Conservation (phyloP, 352 stramenopile genomes). For the Globisporangium splendens region DNA sequence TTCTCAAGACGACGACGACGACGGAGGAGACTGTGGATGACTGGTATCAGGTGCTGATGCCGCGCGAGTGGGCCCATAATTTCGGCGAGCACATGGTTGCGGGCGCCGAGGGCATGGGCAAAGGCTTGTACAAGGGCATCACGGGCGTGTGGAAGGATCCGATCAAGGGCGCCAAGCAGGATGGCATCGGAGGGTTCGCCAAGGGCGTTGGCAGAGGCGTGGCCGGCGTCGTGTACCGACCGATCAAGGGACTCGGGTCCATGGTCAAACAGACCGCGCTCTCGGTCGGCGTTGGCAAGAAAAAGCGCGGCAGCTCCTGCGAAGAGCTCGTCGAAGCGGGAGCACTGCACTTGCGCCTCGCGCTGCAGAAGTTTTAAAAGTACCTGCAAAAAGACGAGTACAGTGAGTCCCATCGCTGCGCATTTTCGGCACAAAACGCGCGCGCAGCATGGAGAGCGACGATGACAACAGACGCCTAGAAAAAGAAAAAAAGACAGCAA, state of each 20-base stretch:
- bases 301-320: slow-evolving; percentile 29
- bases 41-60: slow-evolving; percentile 60
- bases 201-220: slow-evolving; percentile 72
- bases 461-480: too few relatives aligned
- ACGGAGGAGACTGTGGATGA: slow-evolving; percentile 25
- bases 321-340: slow-evolving; percentile 62
- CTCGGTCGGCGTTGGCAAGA: slow-evolving; percentile 55
- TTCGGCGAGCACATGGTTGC: slow-evolving; percentile 83
- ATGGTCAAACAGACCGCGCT: slow-evolving; percentile 79
- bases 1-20: slow-evolving; percentile 17
- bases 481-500: slow-evolving; percentile 22
- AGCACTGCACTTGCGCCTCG: slow-evolving; percentile 54
- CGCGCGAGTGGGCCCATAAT: slow-evolving; percentile 65
- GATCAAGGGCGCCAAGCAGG: slow-evolving; percentile 71
- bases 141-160: slow-evolving; percentile 77
- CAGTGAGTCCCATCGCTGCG: neutral
- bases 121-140: slow-evolving; percentile 69
- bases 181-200: slow-evolving; percentile 66
- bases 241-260: slow-evolving; percentile 63
- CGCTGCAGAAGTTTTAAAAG: slow-evolving; percentile 58
- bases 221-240: slow-evolving; percentile 62
- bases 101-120: slow-evolving; percentile 60
- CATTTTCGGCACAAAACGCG: slow-evolving; percentile 1
- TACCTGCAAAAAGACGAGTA: neutral
- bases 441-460: neutral